phyloP scores from a whole-genome alignment of 2,329 filamentous ascomycete genomes.

The Cordyceps pruinosa region DNA sequence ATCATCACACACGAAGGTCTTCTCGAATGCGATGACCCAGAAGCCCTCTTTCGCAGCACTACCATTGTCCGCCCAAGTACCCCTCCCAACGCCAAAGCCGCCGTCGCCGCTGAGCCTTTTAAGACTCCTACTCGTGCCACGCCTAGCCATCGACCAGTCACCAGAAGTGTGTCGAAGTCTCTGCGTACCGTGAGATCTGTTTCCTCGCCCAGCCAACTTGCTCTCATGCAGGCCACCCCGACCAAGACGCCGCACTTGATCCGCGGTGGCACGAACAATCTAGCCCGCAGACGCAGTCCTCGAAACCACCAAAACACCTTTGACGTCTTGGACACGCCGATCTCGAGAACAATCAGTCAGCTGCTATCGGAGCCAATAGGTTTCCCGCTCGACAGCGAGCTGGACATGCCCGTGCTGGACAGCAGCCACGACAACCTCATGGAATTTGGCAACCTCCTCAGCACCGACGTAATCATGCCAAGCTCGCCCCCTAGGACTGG shows the following conservation, averaged over 20 bases:
- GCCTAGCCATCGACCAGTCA: constrained; percentile 54
- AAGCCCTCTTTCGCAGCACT: constrained; percentile 60
- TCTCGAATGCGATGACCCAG: constrained; percentile 43
- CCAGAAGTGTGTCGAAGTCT: constrained; percentile 52
- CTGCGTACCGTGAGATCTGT: constrained; percentile 40
- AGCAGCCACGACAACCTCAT: constrained; percentile 29
- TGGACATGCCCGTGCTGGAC: constrained; percentile 38
- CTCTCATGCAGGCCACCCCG: constrained; percentile 42
- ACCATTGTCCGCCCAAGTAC: constrained; percentile 40
- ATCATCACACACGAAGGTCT: constrained; percentile 26
- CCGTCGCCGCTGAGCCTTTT: constrained; percentile 38
- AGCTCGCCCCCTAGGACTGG: constrained; percentile 39
- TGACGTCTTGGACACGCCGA: constrained; percentile 45
- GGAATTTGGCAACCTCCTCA: constrained; percentile 43
- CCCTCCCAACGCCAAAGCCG: constrained; percentile 40
- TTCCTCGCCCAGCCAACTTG: constrained; percentile 37
- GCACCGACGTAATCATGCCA: constrained; percentile 40
- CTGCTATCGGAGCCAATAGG: constrained; percentile 52
- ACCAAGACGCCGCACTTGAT: constrained; percentile 34
- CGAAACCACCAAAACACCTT: constrained; percentile 32
- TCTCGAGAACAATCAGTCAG: constrained; percentile 57
- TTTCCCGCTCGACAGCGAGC: constrained; percentile 36
- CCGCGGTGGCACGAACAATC: constrained; percentile 23
- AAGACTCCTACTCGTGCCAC: constrained; percentile 59
- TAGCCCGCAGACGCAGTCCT: constrained; percentile 37